Evolutionary conservation across 164 flowering plant species (phyloP).

Genomic region (Aristolochia californica): DNA sequence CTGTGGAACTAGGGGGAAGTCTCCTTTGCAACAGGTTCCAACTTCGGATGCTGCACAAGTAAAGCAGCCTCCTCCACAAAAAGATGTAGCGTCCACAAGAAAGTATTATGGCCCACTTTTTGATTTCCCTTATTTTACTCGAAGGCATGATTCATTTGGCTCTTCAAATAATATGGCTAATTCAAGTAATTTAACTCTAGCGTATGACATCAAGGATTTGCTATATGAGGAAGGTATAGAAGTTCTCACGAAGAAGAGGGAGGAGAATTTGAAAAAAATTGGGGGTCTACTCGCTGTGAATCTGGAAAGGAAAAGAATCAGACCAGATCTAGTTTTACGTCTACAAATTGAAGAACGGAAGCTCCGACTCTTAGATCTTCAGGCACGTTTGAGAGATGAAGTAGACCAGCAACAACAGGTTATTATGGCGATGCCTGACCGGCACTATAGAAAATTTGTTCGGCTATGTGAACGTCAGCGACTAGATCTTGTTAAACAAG

Average conservation of each 20-base stretch:
- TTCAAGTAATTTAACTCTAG: conserved; percentile 52
- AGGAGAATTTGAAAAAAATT: conserved; percentile 70
- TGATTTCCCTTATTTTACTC: conserved; percentile 86
- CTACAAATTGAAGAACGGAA: conserved; percentile 92
- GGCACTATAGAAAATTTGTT: conserved; percentile 91
- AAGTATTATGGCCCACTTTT: conserved; percentile 95
- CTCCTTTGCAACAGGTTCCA: conserved; percentile 32
- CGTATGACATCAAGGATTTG: conserved; percentile 81
- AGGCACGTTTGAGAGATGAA: conserved; percentile 81
- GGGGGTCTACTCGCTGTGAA: conserved; percentile 71
- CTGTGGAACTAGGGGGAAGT: conserved; percentile 59
- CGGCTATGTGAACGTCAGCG: conserved; percentile 91
- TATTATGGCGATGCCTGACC: conserved; percentile 98
- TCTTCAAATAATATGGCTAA: conserved; percentile 43
- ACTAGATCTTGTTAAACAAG: conserved; percentile 74
- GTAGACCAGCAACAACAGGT: conserved; percentile 94
- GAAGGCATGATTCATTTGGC: conserved; percentile 77
- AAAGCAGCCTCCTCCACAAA: conserved; percentile 55
- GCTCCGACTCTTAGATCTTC: conserved; percentile 67
- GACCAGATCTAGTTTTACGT: conserved; percentile 85
- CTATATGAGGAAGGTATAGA: conserved; percentile 75
- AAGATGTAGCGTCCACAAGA: conserved; percentile 57
- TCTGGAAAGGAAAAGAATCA: conserved; percentile 86
- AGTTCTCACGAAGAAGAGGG: conserved; percentile 60
- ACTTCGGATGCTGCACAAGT: conserved; percentile 41